Percentiles rank a stretch among this genome's conserved stretches.
phyloP scores from a whole-genome alignment of 257 asterid species.

The Forsythia suspensa region DNA sequence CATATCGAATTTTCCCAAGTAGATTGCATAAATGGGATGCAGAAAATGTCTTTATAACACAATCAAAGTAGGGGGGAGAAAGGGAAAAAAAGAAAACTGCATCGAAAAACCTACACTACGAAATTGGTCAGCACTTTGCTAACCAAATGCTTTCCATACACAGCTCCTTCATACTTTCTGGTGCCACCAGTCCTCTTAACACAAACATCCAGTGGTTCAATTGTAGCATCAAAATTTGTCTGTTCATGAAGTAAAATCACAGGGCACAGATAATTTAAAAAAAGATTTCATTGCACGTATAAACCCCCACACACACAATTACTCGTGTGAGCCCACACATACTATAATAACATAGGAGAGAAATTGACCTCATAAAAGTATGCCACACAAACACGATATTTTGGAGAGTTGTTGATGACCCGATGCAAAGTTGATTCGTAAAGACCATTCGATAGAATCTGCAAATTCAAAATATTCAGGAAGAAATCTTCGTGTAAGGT shows the following conservation, averaged over 20 bases:
- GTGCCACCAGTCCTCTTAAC: constrained; percentile 61
- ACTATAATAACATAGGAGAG: background rate
- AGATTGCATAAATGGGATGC: background rate
- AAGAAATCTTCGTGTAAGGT: background rate
- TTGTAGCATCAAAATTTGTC: constrained; percentile 76
- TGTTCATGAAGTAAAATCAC: constrained; percentile 28
- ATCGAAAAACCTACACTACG: constrained; percentile 23
- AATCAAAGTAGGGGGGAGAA: background rate
- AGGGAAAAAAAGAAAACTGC: background rate
- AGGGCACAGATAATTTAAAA: background rate
- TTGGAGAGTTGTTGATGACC: constrained; percentile 61
- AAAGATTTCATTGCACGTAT: background rate
- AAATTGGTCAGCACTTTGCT: constrained; percentile 77
- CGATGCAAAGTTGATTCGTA: constrained; percentile 89
- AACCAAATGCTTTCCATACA: constrained; percentile 84
- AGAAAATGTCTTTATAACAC: background rate
- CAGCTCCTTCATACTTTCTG: constrained; percentile 66
- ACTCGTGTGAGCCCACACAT: background rate
- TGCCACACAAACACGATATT: constrained; percentile 80
- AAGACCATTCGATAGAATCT: constrained; percentile 75
- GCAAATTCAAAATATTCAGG: constrained; percentile 19
- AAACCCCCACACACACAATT: background rate
- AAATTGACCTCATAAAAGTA: constrained; percentile 76
- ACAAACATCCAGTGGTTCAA: constrained; percentile 70
- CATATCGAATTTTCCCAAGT: background rate